These are phyloP conservation scores for Karstenula rhodostoma DNA, from an alignment of 2,329 filamentous ascomycete species.

Conservation along the genomic window DNA sequence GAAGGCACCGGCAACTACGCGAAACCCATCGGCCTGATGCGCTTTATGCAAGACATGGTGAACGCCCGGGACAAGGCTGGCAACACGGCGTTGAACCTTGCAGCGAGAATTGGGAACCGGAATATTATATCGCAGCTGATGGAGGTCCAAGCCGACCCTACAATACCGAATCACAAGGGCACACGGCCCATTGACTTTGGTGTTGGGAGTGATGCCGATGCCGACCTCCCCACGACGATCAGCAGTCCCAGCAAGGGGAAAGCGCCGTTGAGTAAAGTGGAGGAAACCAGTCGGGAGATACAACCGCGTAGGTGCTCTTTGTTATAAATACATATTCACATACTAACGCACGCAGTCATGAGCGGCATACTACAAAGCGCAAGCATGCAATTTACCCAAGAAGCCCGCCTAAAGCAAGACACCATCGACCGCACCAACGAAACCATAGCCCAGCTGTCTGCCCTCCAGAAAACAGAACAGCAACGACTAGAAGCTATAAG, in stretches of 20 bases:
- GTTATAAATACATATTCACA: neutral
- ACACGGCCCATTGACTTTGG: conserved; percentile 93
- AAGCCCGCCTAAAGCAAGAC: conserved; percentile 83
- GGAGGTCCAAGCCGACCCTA: conserved; percentile 93
- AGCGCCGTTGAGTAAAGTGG: conserved; percentile 57
- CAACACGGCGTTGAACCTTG: conserved; percentile 93
- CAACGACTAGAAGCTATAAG: conserved; percentile 76
- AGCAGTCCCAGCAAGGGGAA: conserved; percentile 49
- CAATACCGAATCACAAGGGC: conserved; percentile 88
- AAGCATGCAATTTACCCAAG: conserved; percentile 78
- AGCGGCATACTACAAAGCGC: conserved; percentile 82
- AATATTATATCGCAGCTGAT: conserved; percentile 97
- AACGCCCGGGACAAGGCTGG: conserved; percentile 94
- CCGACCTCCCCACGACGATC: conserved; percentile 48
- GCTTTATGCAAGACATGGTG: conserved; percentile 97
- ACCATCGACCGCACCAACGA: conserved; percentile 83
- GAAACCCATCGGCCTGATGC: conserved; percentile 82
- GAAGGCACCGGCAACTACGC: conserved; percentile 62
- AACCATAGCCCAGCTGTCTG: conserved; percentile 80
- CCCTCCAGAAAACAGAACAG: conserved; percentile 79
- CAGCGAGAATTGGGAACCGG: conserved; percentile 88
- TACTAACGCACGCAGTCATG: conserved; percentile 65
- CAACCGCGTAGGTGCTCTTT: conserved; percentile 71
- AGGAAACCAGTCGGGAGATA: conserved; percentile 82
- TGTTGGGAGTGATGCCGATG: conserved; percentile 73